phyloP scores from a whole-genome alignment of 805 yeast genomes.

The Barnettozyma populi region DNA sequence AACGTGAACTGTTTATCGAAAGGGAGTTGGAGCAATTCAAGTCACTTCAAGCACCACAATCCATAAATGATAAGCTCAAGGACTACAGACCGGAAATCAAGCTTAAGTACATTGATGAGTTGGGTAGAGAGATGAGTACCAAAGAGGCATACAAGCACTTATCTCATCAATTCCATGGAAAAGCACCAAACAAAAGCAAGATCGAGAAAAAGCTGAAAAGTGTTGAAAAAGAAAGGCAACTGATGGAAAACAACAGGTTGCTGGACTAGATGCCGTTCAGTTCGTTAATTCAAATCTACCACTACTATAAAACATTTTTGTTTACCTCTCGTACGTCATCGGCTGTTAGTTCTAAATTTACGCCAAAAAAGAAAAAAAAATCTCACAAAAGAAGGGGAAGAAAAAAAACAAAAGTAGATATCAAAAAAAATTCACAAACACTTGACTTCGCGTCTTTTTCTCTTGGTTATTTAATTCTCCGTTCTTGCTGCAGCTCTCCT shows the following conservation, averaged over 20 bases:
- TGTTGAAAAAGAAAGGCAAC: conserved; percentile 15
- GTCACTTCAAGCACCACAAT: conserved; percentile 4
- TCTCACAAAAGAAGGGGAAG: not conserved
- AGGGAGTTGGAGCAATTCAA: conserved; percentile 13
- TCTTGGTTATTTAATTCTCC: not conserved
- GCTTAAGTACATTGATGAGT: conserved; percentile 46
- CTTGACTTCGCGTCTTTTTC: not conserved
- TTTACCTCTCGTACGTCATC: too few relatives aligned
- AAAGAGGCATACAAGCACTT: conserved; percentile 58
- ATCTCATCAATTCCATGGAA: conserved; percentile 59
- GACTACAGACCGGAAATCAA: conserved; percentile 44
- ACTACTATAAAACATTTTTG: too few relatives aligned
- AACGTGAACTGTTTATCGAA: conserved; percentile 36
- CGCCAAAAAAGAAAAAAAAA: not conserved
- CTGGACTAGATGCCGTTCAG: not conserved
- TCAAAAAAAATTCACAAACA: not conserved
- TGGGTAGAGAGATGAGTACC: conserved; percentile 41
- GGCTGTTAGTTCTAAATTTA: not conserved
- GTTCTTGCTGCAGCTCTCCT: not conserved
- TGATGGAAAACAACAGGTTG: not conserved
- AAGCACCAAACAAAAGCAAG: conserved; percentile 21
- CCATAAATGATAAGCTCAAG: conserved; percentile 18
- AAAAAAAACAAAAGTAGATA: conserved; percentile 2
- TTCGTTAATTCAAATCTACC: too few relatives aligned
- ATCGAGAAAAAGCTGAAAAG: conserved; percentile 18